Base-by-base conservation (phyloP, 352 stramenopile genomes). In the Pythium volutum region DNA sequence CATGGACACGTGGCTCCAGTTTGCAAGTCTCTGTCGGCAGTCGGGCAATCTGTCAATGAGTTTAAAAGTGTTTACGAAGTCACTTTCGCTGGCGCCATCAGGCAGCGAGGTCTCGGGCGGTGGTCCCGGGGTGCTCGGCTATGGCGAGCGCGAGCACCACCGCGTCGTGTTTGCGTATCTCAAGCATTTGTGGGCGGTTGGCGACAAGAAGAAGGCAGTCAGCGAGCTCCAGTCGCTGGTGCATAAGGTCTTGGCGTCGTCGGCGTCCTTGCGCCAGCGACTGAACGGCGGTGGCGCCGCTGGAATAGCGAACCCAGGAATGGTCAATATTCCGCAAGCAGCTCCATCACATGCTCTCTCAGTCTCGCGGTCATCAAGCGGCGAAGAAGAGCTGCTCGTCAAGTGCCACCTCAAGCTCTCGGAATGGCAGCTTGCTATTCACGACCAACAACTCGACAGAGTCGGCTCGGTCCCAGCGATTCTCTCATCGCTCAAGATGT, bases 1-100 rank as follows among this genome's bases (percentile, higher is more conserved):
- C 34, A 79, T 97, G 11, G 81, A 98, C 39, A 93, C 96, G 22
- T 98, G 93, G 91, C 76, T 98, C 15, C 95, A 98, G 52, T 98
- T 98, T 66, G 90, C 95, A 33, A 89, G 88, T 2, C 64, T 98
- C n/a, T 98, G 93, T 27, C 73, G 93, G 25, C 94, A 98, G 58
- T 96, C 81, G 26, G 89, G 87, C 2, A 93, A 97, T 52, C 62
- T 96, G n/a, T 73, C 78, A 10, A 71, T 98, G 38, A 94, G 83
- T 45, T 69, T 95, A 14, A 92, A 91, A 41, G 82, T 97, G 3
- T 93, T 97, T 49, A 94, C 82, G 6, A 81, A 88, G 46, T 79
- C 82, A 8, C 66, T 96, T 47, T 71, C 79, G 39, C 72, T 96
- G 29, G 73, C 88, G 22, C 55, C 67, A 5, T 67, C 66, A 1